Conservation (phyloP, 83 land plant species). For the Thuja plicata region DNA sequence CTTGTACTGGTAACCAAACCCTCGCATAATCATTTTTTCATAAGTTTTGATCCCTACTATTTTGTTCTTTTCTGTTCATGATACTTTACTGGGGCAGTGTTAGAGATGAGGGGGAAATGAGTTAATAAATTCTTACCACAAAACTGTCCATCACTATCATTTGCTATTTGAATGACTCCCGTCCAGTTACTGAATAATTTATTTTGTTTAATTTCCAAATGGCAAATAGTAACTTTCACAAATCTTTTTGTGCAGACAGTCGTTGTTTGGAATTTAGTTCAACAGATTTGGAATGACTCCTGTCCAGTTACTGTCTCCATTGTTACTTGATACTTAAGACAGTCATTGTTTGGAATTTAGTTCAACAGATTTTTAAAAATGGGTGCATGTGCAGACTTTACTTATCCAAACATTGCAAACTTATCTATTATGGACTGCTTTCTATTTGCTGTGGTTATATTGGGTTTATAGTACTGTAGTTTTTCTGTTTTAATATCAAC, state of each 20-base stretch:
- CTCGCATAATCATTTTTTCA: too few species aligned
- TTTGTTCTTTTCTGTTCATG: neutral
- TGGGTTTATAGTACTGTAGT: too few species aligned
- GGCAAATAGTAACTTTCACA: too few species aligned
- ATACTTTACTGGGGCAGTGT: neutral
- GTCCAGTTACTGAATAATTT: neutral
- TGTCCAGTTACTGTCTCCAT: neutral
- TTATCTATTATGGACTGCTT: neutral
- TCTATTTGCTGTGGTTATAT: too few species aligned
- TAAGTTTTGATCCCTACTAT: neutral
- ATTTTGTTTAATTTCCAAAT: neutral
- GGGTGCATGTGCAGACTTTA: neutral
- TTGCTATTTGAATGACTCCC: neutral
- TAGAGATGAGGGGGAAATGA: neutral
- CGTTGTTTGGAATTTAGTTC: neutral
- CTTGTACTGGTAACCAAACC: too few species aligned
- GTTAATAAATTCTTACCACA: too few species aligned
- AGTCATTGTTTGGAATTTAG: neutral
- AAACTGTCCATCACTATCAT: neutral
- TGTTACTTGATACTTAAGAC: too few species aligned
- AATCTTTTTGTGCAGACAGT: neutral
- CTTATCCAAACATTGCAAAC: neutral
- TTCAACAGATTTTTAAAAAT: neutral
- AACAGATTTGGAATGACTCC: too few species aligned
- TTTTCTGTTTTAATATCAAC: too few species aligned